Evolutionary conservation across 2,329 filamentous ascomycete species (phyloP), one percentile per base, ranked within the genome.

Genomic region (Ophiocordyceps camponoti-floridani): DNA sequence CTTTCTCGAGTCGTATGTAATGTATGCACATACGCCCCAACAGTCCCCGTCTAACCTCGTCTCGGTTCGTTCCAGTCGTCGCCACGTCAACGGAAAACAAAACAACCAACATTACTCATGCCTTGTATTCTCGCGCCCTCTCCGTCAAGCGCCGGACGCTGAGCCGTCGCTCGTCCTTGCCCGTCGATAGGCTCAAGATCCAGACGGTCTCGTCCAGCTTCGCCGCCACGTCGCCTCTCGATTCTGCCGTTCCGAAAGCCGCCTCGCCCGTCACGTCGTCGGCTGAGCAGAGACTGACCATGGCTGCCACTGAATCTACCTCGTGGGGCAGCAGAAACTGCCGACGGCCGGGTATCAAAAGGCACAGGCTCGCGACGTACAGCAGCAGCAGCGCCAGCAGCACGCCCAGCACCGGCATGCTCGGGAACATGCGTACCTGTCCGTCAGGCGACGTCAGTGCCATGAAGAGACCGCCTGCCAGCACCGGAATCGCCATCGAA

Each of bases 221-320:
- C 0, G 73, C 77, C 19, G 80, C 70, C 18, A 95, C 70, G 50
- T 87, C 81, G 0, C 67, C 67, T 50, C 79, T 80, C n/a, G 70
- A 78, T 27, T 70, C 67, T 3, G 81, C 75, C 35, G 78, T 73
- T 43, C 77, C 71, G 57, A 95, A 89, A 0, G 82, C 74, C 10
- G 77, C 70, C 54, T 94, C 87, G 5, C 73, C 68, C 2, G 84
- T 66, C 16, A 93, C 66, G 23, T 81, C 79, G 40, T 79, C 79
- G 51, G 80, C 79, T 47, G 84, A 77, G 40, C 89, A 68, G 57
- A 89, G 88, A 55, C 77, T 81, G 52, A 93, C 72, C 19, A 88
- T 68, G 57, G 88, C 85, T 1, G 83, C 82, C 16, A 93, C 68
- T 42, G 74, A 84, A 48, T 71, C 74, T 38, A 84, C 77, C 5